These are phyloP conservation scores for Sporothrix pallida DNA, from an alignment of 2,329 filamentous ascomycete genomes.

Conservation along the genomic window DNA sequence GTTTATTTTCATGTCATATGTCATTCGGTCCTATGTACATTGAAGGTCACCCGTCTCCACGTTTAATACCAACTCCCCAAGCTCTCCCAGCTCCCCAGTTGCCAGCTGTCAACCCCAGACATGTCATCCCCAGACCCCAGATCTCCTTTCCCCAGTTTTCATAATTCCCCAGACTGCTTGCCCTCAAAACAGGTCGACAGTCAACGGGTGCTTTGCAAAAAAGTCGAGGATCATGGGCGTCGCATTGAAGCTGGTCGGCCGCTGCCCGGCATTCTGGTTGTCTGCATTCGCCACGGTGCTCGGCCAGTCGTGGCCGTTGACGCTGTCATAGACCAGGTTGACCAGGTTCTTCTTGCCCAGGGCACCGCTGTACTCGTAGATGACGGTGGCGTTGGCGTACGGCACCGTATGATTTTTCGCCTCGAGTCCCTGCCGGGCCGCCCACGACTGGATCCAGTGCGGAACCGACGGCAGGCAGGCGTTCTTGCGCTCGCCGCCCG, in stretches of 20 bases:
- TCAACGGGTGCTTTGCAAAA: slow-evolving; percentile 11
- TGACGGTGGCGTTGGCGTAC: neutral
- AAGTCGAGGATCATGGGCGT: slow-evolving; percentile 25
- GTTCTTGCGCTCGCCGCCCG: slow-evolving; percentile 19
- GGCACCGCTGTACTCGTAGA: slow-evolving; percentile 5
- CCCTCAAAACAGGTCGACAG: neutral
- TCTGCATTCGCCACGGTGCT: slow-evolving; percentile 21
- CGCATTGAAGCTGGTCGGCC: slow-evolving; percentile 16
- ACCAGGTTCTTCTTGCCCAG: neutral
- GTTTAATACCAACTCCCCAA: neutral
- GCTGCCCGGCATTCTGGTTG: slow-evolving; percentile 4
- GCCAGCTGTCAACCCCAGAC: neutral
- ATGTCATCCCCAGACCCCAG: neutral
- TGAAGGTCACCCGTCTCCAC: neutral
- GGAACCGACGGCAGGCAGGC: slow-evolving; percentile 22
- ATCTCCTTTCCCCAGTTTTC: neutral
- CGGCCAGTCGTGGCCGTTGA: slow-evolving; percentile 27
- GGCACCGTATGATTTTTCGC: neutral
- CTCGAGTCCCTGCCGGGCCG: neutral
- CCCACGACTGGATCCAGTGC: slow-evolving; percentile 24
- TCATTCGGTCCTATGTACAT: neutral
- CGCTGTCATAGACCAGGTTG: slow-evolving; percentile 22
- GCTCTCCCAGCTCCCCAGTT: neutral
- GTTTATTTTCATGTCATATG: too few relatives aligned
- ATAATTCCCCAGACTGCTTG: too few relatives aligned